phyloP scores from a whole-genome alignment of 169 alveolate genomes.

The Plasmodium blacklocki region DNA sequence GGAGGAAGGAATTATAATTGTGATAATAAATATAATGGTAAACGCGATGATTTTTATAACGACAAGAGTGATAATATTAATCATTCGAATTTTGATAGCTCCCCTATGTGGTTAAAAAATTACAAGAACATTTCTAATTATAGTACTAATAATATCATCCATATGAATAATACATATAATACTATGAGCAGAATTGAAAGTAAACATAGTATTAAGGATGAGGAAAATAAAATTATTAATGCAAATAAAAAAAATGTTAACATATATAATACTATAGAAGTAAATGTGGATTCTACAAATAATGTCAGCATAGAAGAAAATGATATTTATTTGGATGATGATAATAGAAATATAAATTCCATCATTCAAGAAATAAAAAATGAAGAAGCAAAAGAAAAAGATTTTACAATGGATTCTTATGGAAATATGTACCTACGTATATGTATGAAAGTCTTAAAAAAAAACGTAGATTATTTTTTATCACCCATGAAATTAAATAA shows the following conservation, averaged over 20 bases:
- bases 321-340: background rate
- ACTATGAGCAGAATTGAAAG: background rate
- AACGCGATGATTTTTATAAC: no score
- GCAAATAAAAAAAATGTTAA: background rate
- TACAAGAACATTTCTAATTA: no score
- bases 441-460: constrained; percentile 49
- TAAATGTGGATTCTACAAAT: background rate
- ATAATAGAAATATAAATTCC: constrained; percentile 25
- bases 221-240: background rate
- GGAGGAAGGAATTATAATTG: no score
- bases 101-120: no score
- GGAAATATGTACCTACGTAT: constrained; percentile 56
- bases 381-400: constrained; percentile 72
- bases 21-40: no score
- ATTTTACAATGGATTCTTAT: constrained; percentile 58
- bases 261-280: background rate
- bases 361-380: constrained; percentile 67
- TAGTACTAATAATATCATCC: no score
- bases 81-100: no score
- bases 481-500: constrained; percentile 12
- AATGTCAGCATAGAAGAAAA: background rate
- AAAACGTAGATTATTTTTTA: constrained; percentile 33
- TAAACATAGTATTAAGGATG: background rate
- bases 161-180: background rate
- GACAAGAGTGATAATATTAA: no score